Conservation (phyloP, 345 rosid genomes). For the Triadica sebifera region DNA sequence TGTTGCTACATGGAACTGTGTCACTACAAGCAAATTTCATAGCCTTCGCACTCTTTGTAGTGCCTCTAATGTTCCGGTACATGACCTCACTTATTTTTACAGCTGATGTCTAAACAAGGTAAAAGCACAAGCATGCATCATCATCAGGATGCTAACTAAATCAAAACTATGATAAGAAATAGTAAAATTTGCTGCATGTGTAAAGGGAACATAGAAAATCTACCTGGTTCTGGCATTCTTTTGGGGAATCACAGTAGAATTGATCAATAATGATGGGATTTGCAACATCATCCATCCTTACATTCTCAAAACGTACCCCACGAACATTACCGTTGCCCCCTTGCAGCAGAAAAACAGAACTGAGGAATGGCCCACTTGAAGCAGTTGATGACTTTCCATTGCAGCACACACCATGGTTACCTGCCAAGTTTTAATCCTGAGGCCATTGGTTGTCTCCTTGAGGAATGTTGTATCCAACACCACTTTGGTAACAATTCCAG, state of each 20-base stretch:
- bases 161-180: background rate
- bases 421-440: slow-evolving; percentile 99
- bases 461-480: slow-evolving; percentile 82
- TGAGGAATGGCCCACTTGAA: background rate
- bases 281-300: slow-evolving; percentile 70
- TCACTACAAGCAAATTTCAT: slow-evolving; percentile 93
- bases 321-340: slow-evolving; percentile 94
- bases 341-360: slow-evolving; percentile 32
- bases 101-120: slow-evolving; percentile 65
- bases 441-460: slow-evolving; percentile 76
- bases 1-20: slow-evolving; percentile 77
- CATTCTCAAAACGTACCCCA: slow-evolving; percentile 75
- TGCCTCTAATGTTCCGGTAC: slow-evolving; percentile 84
- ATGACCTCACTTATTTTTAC: slow-evolving; percentile 76
- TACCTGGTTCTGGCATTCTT: slow-evolving; percentile 80
- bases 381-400: background rate
- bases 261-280: slow-evolving; percentile 94
- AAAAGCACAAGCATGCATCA: background rate
- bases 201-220: background rate
- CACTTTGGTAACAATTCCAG: slow-evolving; percentile 70
- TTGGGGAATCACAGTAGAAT: slow-evolving; percentile 94
- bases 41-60: slow-evolving; percentile 65
- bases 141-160: background rate
- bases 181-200: no score
- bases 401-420: slow-evolving; percentile 38